Percentiles rank a stretch among this genome's conserved stretches.
phyloP scores from a whole-genome alignment of 345 rosid genomes.

The Trapa bicornis region DNA sequence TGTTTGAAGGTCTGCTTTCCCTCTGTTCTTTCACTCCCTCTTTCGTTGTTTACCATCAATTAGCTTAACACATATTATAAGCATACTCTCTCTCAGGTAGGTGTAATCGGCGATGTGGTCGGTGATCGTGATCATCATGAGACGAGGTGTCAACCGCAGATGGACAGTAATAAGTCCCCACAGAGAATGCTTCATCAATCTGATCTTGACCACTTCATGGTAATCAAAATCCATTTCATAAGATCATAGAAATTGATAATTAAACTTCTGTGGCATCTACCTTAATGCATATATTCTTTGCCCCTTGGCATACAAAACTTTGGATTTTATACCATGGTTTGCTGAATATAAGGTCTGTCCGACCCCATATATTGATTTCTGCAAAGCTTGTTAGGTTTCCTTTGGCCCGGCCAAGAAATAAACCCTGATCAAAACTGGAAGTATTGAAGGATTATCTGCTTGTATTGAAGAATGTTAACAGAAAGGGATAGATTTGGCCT shows the following conservation, averaged over 20 bases:
- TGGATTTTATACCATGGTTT: neutral
- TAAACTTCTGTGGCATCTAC: neutral
- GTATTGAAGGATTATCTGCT: neutral
- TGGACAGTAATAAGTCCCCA: conserved; percentile 4
- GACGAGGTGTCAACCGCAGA: conserved; percentile 1
- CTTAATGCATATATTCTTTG: neutral
- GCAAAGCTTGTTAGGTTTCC: neutral
- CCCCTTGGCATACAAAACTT: neutral
- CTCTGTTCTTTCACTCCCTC: conserved; percentile 2
- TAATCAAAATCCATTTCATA: neutral
- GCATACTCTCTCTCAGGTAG: neutral
- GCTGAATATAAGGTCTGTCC: no score
- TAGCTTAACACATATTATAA: neutral
- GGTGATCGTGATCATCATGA: neutral
- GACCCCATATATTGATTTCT: no score
- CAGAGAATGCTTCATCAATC: conserved; percentile 18
- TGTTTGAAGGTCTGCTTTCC: conserved; percentile 36
- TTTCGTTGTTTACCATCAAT: neutral
- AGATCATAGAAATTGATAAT: neutral
- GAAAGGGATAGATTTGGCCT: neutral
- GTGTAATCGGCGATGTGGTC: conserved; percentile 2
- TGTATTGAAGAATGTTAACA: neutral
- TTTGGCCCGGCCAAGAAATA: neutral
- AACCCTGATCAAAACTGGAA: neutral
- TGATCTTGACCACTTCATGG: conserved; percentile 42